phyloP scores from a whole-genome alignment of 371 early-diverging fungal genomes.

The Haplosporangium sp. region DNA sequence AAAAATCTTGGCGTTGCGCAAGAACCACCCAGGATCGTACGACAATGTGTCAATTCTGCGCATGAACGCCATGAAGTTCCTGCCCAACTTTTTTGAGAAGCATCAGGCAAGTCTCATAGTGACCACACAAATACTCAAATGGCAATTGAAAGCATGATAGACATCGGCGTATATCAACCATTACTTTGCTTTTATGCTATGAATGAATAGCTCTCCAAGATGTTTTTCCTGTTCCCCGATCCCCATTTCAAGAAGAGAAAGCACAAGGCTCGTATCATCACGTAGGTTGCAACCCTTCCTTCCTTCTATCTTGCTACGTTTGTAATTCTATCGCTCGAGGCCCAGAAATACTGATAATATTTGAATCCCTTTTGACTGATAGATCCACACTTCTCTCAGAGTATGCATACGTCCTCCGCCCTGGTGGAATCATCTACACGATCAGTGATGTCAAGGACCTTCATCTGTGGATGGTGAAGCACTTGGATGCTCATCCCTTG shows the following conservation, averaged over 20 bases:
- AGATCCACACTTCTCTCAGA: slow-evolving; percentile 89
- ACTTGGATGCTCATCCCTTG: slow-evolving; percentile 93
- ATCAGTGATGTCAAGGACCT: slow-evolving; percentile 96
- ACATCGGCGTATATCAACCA: too few species aligned
- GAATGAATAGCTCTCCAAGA: slow-evolving; percentile 84
- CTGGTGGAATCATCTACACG: slow-evolving; percentile 95
- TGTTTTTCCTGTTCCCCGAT: slow-evolving; percentile 99
- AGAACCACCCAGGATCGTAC: slow-evolving; percentile 84
- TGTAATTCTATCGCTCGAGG: slow-evolving; percentile 2
- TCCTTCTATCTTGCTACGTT: too few species aligned
- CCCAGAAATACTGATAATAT: not conserved
- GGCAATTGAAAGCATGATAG: not conserved
- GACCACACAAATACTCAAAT: not conserved
- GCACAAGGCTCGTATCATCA: slow-evolving; percentile 99
- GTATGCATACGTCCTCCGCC: slow-evolving; percentile 92
- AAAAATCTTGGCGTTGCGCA: slow-evolving; percentile 89
- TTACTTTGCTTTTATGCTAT: too few species aligned
- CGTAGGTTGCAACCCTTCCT: too few species aligned
- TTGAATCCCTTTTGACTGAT: not conserved
- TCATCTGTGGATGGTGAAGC: slow-evolving; percentile 96
- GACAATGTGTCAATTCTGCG: slow-evolving; percentile 96
- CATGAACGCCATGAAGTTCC: slow-evolving; percentile 99
- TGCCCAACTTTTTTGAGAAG: slow-evolving; percentile 98
- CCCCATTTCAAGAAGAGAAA: slow-evolving; percentile 99
- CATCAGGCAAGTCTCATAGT: too few species aligned